Conservation (phyloP, 495 filamentous ascomycete species). For the Staphylotrichum tortipilum region DNA sequence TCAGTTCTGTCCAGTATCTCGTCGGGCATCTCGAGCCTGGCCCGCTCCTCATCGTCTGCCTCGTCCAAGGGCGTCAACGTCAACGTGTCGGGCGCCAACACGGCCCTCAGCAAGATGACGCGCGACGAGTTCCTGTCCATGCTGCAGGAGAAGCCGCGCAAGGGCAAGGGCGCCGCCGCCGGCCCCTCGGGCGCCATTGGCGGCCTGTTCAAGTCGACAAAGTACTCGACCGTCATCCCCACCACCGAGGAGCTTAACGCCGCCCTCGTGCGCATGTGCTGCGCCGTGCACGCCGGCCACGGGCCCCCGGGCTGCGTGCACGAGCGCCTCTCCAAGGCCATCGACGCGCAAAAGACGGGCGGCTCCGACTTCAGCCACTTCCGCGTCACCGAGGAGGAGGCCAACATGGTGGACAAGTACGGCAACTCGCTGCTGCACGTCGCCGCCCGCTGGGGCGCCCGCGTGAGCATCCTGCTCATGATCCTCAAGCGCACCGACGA, state of each 20-base stretch:
- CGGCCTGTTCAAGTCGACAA: slow-evolving; percentile 16
- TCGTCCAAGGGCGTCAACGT: slow-evolving; percentile 21
- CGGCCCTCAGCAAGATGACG: slow-evolving; percentile 25
- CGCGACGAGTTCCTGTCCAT: slow-evolving; percentile 24
- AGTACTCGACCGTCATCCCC: slow-evolving; percentile 16
- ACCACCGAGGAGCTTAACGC: slow-evolving; percentile 24
- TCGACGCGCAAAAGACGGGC: slow-evolving; percentile 21
- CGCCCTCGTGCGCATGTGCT: slow-evolving; percentile 25
- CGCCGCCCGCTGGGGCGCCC: slow-evolving; percentile 26
- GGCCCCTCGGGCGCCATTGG: too few species aligned
- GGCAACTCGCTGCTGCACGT: slow-evolving; percentile 28
- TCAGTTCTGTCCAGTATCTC: slow-evolving; percentile 29
- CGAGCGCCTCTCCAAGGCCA: slow-evolving; percentile 22
- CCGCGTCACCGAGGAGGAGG: slow-evolving; percentile 22
- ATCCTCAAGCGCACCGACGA: slow-evolving; percentile 25
- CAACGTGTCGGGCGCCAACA: slow-evolving; percentile 16
- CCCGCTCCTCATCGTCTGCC: slow-evolving; percentile 24
- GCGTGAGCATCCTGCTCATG: slow-evolving; percentile 22
- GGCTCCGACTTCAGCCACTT: slow-evolving; percentile 21
- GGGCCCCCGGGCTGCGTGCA: slow-evolving; percentile 16
- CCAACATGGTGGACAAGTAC: slow-evolving; percentile 23
- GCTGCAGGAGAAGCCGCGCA: slow-evolving; percentile 23
- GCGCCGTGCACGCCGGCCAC: slow-evolving; percentile 10
- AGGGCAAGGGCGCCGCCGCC: neutral
- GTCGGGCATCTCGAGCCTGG: slow-evolving; percentile 27